phyloP scores from a whole-genome alignment of 1,139 yeast genomes.

The Yamadazyma trypodendri region DNA sequence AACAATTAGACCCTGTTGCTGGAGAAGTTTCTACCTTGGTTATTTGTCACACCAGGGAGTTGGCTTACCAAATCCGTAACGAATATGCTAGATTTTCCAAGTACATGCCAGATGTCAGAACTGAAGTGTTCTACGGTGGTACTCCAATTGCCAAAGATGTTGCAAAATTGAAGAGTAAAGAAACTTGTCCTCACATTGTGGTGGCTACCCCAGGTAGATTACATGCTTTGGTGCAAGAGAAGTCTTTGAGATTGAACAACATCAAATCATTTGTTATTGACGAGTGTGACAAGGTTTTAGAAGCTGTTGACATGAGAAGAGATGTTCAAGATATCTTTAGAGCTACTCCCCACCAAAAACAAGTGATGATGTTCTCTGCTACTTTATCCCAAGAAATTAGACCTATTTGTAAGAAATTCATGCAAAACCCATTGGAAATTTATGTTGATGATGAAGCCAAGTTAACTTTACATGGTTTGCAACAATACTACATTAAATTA shows the following conservation, averaged over 20 bases:
- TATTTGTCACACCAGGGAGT: constrained; percentile 96
- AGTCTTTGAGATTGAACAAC: constrained; percentile 80
- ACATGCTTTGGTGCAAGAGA: constrained; percentile 90
- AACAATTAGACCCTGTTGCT: constrained; percentile 95
- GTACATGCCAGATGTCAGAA: constrained; percentile 96
- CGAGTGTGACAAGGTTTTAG: constrained; percentile 98
- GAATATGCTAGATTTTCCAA: constrained; percentile 97
- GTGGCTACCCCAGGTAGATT: constrained; percentile 99
- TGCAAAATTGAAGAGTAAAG: constrained; percentile 86
- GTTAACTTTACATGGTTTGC: constrained; percentile 95
- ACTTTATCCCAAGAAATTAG: constrained; percentile 92
- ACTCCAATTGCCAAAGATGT: constrained; percentile 83
- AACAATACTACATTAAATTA: constrained; percentile 90
- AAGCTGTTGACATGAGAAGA: constrained; percentile 91
- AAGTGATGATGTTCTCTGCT: constrained; percentile 99
- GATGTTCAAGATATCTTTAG: constrained; percentile 98
- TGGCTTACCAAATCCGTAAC: constrained; percentile 97
- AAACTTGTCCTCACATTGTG: constrained; percentile 92
- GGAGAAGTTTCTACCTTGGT: constrained; percentile 96
- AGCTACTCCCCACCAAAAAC: constrained; percentile 97
- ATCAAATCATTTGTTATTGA: constrained; percentile 95
- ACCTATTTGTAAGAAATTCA: constrained; percentile 95
- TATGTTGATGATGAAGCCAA: constrained; percentile 98
- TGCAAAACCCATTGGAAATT: constrained; percentile 97
- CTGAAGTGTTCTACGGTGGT: constrained; percentile 98